Evolutionary conservation across 129 eudicot species (phyloP), one percentile per base, ranked within the genome.

Genomic region (Oenanthe sinensis): DNA sequence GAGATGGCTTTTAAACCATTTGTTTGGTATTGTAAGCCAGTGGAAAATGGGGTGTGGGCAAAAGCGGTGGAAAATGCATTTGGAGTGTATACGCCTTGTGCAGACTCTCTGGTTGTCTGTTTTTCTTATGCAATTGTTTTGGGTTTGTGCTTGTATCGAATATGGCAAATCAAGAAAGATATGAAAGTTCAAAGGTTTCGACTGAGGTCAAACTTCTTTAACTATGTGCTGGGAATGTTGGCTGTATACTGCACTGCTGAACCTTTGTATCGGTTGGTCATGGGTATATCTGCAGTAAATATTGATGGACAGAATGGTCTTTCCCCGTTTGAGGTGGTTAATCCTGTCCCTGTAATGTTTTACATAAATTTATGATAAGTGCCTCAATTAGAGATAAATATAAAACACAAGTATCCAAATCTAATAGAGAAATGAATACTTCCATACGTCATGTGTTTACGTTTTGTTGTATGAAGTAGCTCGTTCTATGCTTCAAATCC

Each of bases 51-150:
- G 36, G 78, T 88, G 71, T 88, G 91, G 91, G 86, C 89, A 71
- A 77, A 76, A 49, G 80, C 76, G 77, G 81, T 84, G 24, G 79
- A 79, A 50, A 88, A 82, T 70, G 83, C 86, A 26, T 81, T 88
- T 68, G 91, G 91, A 58, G 84, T 85, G 44, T 88, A 81, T 55
- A 88, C 91, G 12, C 91, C 91, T 24, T 88, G 91, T 77, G 91
- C 82, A 44, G 89, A 83, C 71, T 75, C 86, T 75, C 67, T 85
- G 74, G 91, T 88, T 75, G 71, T 74, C 49, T 70, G 77, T 24
- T 78, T 85, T 39, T 88, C 91, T 52, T 78, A 85, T 83, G 71
- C 74, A 85, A 77, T 85, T 79, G 82, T 88, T 39, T 39, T 85
- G 30, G 84, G 84, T 7, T 42, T 85, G 68, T 83, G 89, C 86